phyloP scores from a whole-genome alignment of 1,284 basidiomycete species.

The Anthracocystis walkeri region DNA sequence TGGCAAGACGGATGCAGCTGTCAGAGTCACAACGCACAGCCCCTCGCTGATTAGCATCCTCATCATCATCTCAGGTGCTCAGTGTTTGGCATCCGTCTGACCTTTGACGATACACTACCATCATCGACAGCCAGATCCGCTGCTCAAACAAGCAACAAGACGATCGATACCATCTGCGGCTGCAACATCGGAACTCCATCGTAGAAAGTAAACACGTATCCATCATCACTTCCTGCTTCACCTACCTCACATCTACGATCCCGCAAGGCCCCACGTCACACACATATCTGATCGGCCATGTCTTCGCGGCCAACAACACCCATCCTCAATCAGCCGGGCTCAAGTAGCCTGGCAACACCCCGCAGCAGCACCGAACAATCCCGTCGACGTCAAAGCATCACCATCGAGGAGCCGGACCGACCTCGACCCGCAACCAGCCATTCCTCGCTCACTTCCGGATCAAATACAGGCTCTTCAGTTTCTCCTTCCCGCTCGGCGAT shows the following conservation, averaged over 20 bases:
- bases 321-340: slow-evolving; percentile 38
- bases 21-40: background rate
- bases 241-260: background rate
- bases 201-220: background rate
- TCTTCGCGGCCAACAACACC: slow-evolving; percentile 35
- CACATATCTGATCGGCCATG: slow-evolving; percentile 14
- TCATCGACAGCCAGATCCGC: background rate
- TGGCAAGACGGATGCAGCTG: slow-evolving; percentile 1
- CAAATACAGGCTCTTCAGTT: slow-evolving; percentile 14
- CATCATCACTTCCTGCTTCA: background rate
- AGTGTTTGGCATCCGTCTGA: background rate
- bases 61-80: background rate
- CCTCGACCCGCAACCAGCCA: slow-evolving; percentile 26
- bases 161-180: background rate
- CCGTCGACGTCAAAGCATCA: slow-evolving; percentile 36
- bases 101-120: background rate
- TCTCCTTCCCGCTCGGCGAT: slow-evolving; percentile 33
- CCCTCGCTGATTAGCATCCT: background rate
- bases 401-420: slow-evolving; percentile 49
- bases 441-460: slow-evolving; percentile 24
- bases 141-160: background rate
- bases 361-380: slow-evolving; percentile 38
- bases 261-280: background rate
- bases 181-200: background rate
- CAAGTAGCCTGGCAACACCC: slow-evolving; percentile 24